These are phyloP conservation scores for Coccomyxa sp. DNA, from an alignment of 139 green algal genomes.

Conservation along the genomic window DNA sequence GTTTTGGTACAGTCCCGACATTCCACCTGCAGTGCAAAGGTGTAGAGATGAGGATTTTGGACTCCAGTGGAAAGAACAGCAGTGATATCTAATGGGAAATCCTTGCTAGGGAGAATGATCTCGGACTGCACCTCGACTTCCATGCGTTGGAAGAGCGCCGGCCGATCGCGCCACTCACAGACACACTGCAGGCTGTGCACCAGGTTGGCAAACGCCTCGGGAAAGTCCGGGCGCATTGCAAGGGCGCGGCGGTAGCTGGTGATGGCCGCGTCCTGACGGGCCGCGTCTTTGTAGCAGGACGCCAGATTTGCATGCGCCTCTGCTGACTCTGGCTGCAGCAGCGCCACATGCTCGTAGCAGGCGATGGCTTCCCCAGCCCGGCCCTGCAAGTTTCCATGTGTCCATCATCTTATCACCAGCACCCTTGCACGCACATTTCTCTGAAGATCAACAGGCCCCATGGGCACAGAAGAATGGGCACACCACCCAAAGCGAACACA, in stretches of 20 bases:
- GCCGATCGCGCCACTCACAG: constrained; percentile 79
- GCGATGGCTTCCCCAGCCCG: constrained; percentile 67
- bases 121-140: constrained; percentile 19
- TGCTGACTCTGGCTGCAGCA: constrained; percentile 56
- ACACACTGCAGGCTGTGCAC: constrained; percentile 83
- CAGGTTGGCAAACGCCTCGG: constrained; percentile 79
- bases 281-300: constrained; percentile 65
- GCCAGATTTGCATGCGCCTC: constrained; percentile 77
- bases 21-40: no score
- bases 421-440: neutral
- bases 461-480: no score
- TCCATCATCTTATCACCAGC: neutral
- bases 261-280: constrained; percentile 64
- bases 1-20: no score
- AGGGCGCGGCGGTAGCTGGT: constrained; percentile 67
- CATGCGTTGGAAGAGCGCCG: constrained; percentile 48
- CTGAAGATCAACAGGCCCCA: neutral
- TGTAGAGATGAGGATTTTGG: no score
- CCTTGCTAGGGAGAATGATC: neutral
- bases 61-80: no score
- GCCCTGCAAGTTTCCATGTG: constrained; percentile 32
- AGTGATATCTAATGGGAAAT: no score
- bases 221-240: constrained; percentile 61
- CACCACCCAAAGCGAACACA: no score
- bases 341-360: constrained; percentile 76